A percentile compares a stretch with the other conserved stretches of the same genome.
Evolutionary conservation across 805 yeast genomes (phyloP).

Genomic region (Sugiyamaella qingdaonensis): DNA sequence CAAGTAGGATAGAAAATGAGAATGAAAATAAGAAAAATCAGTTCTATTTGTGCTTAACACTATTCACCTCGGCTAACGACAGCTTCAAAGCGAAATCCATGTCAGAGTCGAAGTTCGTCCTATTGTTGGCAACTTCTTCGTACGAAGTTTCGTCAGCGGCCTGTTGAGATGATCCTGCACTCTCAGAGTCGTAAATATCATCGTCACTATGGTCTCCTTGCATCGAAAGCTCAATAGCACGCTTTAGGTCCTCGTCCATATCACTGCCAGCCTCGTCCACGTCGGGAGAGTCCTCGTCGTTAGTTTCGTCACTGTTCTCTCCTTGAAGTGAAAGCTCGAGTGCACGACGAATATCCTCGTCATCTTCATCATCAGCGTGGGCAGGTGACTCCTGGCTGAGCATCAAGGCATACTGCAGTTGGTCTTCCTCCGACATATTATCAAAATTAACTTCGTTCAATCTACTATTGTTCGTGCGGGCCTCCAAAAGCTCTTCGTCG

Average conservation of each 20-base stretch:
- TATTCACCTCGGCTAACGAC: not conserved
- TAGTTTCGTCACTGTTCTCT: not conserved
- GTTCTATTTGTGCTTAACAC: not conserved
- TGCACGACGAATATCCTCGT: conserved; percentile 16
- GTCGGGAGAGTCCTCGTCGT: not conserved
- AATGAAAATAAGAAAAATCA: not conserved
- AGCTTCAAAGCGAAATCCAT: not conserved
- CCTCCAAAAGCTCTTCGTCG: conserved; percentile 20
- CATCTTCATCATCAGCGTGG: conserved; percentile 9
- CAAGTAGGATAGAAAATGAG: not conserved
- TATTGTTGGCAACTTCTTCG: not conserved
- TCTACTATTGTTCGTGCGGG: conserved; percentile 14
- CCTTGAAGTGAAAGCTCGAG: conserved; percentile 11
- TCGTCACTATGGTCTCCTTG: conserved; percentile 1
- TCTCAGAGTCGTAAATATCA: not conserved
- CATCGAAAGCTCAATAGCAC: conserved; percentile 19
- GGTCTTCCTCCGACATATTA: conserved; percentile 30
- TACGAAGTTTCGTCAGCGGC: not conserved
- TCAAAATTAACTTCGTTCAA: conserved; percentile 9
- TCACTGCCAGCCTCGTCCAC: conserved; percentile 6
- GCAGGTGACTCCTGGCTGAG: conserved; percentile 24
- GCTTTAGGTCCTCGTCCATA: conserved; percentile 23
- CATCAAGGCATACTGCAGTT: conserved; percentile 30
- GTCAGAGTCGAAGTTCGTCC: not conserved
- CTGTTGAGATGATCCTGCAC: not conserved